Conservation (phyloP, 169 alveolate genomes). For the Eimeria sp. region DNA sequence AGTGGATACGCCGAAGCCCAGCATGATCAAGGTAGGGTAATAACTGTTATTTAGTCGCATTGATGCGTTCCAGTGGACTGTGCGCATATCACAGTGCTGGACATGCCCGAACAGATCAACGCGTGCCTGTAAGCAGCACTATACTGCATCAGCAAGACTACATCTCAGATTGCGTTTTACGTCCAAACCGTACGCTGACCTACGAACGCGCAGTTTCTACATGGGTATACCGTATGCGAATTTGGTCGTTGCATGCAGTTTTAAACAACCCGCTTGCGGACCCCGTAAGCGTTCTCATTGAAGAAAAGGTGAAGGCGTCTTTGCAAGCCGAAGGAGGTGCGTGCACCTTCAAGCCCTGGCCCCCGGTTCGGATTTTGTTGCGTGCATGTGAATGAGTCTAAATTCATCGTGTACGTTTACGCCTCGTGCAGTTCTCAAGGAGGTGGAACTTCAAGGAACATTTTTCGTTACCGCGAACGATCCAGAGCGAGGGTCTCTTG, state of each 20-base stretch:
- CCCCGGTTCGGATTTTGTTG: background rate
- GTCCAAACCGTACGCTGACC: background rate
- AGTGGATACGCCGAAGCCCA: constrained; percentile 14
- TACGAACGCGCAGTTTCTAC: background rate
- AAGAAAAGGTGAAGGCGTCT: constrained; percentile 76
- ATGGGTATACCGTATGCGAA: background rate
- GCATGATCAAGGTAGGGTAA: constrained; percentile 37
- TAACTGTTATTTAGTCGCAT: background rate
- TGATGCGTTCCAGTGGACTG: background rate
- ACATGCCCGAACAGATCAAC: background rate
- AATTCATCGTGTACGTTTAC: background rate
- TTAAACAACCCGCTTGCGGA: constrained; percentile 73
- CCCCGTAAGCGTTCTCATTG: constrained; percentile 71
- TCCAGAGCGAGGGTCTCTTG: constrained; percentile 84
- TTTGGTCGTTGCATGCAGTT: background rate
- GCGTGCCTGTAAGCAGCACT: background rate
- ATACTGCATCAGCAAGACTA: background rate
- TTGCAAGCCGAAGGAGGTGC: constrained; percentile 82
- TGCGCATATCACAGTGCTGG: background rate
- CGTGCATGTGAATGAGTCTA: background rate
- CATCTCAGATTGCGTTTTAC: background rate
- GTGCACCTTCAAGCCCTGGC: background rate
- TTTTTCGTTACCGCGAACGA: constrained; percentile 84
- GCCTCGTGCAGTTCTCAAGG: constrained; percentile 55
- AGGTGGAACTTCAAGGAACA: constrained; percentile 75